Conservation (phyloP, 1,139 yeast genomes). For the Kurtzmaniella quercitrusa region DNA sequence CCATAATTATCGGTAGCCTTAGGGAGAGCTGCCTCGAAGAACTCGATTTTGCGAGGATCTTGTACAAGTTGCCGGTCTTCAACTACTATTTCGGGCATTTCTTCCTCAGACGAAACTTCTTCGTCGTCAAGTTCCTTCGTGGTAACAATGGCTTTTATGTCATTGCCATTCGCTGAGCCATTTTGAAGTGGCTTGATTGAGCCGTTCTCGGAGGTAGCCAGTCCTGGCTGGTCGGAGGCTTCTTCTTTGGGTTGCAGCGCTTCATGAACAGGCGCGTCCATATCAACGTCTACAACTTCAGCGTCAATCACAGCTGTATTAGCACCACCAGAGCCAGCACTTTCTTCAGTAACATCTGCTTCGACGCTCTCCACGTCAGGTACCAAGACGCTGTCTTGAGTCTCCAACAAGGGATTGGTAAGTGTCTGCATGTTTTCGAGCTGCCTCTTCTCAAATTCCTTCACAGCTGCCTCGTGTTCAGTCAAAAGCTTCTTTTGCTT, state of each 20-base stretch:
- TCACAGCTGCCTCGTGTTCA: constrained; percentile 29
- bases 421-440: constrained; percentile 9
- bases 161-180: neutral
- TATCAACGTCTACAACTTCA: neutral
- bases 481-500: constrained; percentile 47
- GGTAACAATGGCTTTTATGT: neutral
- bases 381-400: neutral
- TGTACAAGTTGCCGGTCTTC: constrained; percentile 15
- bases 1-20: constrained; percentile 45
- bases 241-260: neutral
- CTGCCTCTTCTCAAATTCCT: constrained; percentile 22
- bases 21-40: constrained; percentile 19
- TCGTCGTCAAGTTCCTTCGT: constrained; percentile 19
- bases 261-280: constrained; percentile 1
- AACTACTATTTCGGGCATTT: constrained; percentile 6
- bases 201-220: neutral
- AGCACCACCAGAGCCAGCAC: neutral
- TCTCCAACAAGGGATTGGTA: constrained; percentile 1
- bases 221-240: neutral
- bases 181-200: neutral
- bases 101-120: constrained; percentile 17
- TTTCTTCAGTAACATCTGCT: too few relatives aligned
- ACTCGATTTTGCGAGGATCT: constrained; percentile 13
- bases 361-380: neutral
- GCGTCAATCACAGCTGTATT: neutral